Evolutionary conservation across 164 flowering plant species (phyloP).

Genomic region (Vitis vinifera): DNA sequence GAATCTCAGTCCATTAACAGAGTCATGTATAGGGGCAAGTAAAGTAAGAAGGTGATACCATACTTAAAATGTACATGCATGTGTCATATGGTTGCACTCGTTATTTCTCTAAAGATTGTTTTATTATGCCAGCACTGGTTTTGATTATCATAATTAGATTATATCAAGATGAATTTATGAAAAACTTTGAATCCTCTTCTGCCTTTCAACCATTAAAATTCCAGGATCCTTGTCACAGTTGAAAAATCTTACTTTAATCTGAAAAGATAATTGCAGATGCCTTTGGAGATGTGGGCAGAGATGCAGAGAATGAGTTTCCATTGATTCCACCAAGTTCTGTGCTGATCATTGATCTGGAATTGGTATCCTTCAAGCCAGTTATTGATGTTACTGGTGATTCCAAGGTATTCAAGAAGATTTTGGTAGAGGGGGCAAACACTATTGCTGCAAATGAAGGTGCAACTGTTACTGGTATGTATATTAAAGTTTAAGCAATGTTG

Average conservation of each 20-base stretch:
- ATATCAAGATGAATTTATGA: not conserved
- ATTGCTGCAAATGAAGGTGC: slow-evolving; percentile 59
- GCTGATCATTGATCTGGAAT: slow-evolving; percentile 40
- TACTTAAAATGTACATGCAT: not conserved
- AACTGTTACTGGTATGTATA: slow-evolving; percentile 46
- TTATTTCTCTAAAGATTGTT: too few species aligned
- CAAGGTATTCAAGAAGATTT: slow-evolving; percentile 61
- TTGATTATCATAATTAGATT: too few species aligned
- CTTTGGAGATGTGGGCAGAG: slow-evolving; percentile 42
- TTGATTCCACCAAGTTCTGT: slow-evolving; percentile 42
- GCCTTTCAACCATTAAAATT: not conserved
- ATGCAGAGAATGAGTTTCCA: slow-evolving; percentile 21
- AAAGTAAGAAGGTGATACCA: not conserved
- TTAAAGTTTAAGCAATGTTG: not conserved
- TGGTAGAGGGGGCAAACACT: slow-evolving; percentile 60
- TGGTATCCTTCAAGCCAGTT: slow-evolving; percentile 61
- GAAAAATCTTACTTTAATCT: not conserved
- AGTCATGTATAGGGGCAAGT: not conserved
- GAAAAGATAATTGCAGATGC: slow-evolving; percentile 52
- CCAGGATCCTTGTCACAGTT: not conserved
- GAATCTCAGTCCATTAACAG: not conserved
- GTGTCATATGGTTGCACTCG: too few species aligned
- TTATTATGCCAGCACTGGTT: too few species aligned
- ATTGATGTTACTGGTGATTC: slow-evolving; percentile 52
- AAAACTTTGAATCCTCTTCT: not conserved